These are phyloP conservation scores for Phytophthora constricta DNA, from an alignment of 352 stramenopile species.

Conservation along the genomic window DNA sequence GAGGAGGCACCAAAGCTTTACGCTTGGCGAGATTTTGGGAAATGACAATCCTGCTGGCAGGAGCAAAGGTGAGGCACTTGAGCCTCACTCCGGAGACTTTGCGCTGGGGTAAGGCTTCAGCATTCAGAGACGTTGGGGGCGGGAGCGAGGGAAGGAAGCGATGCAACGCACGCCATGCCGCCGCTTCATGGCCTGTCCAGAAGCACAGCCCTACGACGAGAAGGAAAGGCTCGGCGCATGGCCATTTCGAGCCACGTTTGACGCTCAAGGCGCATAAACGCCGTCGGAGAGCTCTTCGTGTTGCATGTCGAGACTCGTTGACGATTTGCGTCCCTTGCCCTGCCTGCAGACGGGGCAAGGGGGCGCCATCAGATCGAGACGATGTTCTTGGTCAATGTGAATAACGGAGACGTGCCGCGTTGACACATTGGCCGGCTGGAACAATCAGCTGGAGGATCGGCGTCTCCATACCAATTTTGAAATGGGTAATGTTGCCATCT, in stretches of 20 bases:
- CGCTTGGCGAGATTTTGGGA: slow-evolving; percentile 32
- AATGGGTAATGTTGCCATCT: slow-evolving; percentile 25
- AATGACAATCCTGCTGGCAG: slow-evolving; percentile 21
- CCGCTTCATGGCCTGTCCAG: slow-evolving; percentile 26
- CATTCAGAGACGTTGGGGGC: slow-evolving; percentile 37
- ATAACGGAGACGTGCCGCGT: neutral
- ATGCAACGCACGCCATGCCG: slow-evolving; percentile 22
- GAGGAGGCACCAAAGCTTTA: slow-evolving; percentile 16
- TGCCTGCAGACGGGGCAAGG: slow-evolving; percentile 13
- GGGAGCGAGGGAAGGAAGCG: slow-evolving; percentile 17
- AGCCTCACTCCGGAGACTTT: slow-evolving; percentile 3
- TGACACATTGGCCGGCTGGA: slow-evolving; percentile 6
- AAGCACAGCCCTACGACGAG: slow-evolving; percentile 27
- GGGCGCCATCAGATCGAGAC: slow-evolving; percentile 11
- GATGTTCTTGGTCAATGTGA: slow-evolving; percentile 16
- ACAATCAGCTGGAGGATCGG: slow-evolving; percentile 14
- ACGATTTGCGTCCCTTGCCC: slow-evolving; percentile 33
- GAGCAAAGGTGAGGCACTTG: slow-evolving; percentile 12
- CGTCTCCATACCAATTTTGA: slow-evolving; percentile 25
- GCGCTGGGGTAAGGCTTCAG: neutral
- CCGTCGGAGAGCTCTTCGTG: neutral
- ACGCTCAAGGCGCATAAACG: slow-evolving; percentile 21
- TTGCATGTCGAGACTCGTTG: slow-evolving; percentile 10
- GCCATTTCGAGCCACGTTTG: slow-evolving; percentile 26
- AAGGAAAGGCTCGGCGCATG: slow-evolving; percentile 27